Conservation (phyloP, 257 asterid genomes). For the Solanum chiquidenum region DNA sequence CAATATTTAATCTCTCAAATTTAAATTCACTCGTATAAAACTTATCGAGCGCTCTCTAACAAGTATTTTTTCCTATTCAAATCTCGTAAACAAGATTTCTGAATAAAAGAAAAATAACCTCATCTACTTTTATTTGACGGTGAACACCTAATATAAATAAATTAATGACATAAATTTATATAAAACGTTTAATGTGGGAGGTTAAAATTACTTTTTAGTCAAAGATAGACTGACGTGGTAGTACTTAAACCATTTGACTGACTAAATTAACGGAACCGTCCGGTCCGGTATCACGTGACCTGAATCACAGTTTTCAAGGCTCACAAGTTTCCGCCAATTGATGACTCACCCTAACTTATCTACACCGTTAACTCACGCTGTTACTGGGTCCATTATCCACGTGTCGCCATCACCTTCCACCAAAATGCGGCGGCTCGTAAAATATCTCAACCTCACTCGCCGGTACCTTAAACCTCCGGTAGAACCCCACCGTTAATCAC, state of each 20-base stretch:
- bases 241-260: conserved; percentile 26
- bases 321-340: neutral
- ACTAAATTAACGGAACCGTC: conserved; percentile 43
- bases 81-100: rapidly evolving
- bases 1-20: neutral
- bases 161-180: neutral
- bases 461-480: neutral
- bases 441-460: conserved; percentile 11
- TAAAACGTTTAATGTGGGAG: neutral
- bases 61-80: neutral
- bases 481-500: neutral
- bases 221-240: conserved; percentile 25
- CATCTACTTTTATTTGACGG: rapidly evolving
- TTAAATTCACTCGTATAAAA: neutral
- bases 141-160: neutral
- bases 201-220: conserved; percentile 17
- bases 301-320: conserved; percentile 15
- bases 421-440: conserved; percentile 62
- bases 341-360: neutral
- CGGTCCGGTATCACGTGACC: conserved; percentile 39
- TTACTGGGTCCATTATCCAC: conserved; percentile 7
- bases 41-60: rapidly evolving
- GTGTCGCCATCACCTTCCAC: conserved; percentile 15
- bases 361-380: neutral
- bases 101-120: rapidly evolving